Evolutionary conservation across 2,329 filamentous ascomycete species (phyloP).

Genomic region (Fusarium armeniacum): DNA sequence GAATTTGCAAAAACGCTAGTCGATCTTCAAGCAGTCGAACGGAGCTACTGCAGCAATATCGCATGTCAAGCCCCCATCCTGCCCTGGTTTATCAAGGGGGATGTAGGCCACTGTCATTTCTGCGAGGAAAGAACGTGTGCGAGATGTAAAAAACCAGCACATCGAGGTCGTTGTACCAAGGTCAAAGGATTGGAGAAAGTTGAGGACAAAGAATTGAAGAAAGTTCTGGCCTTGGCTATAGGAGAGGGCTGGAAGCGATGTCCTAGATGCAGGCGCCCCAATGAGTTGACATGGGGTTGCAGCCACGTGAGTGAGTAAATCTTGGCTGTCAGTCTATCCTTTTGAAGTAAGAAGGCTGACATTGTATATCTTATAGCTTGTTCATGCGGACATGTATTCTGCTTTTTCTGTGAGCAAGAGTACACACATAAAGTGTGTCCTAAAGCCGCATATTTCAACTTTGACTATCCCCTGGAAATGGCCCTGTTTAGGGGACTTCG

Average conservation of each 20-base stretch:
- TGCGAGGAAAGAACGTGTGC: not conserved
- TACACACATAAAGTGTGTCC: not conserved
- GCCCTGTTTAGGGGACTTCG: not conserved
- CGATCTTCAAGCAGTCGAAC: not conserved
- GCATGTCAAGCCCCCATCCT: not conserved
- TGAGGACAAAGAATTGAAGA: not conserved
- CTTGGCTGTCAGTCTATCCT: too few species aligned
- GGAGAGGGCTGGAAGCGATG: not conserved
- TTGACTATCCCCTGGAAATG: too few species aligned
- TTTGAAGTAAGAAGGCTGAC: not conserved
- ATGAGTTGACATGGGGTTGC: not conserved
- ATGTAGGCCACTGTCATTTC: not conserved
- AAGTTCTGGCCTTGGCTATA: not conserved
- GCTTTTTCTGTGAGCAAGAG: conserved; percentile 47
- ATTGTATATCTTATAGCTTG: conserved; percentile 55
- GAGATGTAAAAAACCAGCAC: not conserved
- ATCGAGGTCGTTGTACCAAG: not conserved
- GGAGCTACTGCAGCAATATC: not conserved
- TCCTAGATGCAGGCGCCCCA: not conserved
- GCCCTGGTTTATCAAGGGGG: too few species aligned
- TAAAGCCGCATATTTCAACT: too few species aligned
- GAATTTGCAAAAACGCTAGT: not conserved
- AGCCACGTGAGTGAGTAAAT: not conserved
- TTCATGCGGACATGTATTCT: conserved; percentile 61
- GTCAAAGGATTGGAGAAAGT: not conserved